phyloP scores from a whole-genome alignment of 345 rosid species.

The Melaleuca alternifolia region DNA sequence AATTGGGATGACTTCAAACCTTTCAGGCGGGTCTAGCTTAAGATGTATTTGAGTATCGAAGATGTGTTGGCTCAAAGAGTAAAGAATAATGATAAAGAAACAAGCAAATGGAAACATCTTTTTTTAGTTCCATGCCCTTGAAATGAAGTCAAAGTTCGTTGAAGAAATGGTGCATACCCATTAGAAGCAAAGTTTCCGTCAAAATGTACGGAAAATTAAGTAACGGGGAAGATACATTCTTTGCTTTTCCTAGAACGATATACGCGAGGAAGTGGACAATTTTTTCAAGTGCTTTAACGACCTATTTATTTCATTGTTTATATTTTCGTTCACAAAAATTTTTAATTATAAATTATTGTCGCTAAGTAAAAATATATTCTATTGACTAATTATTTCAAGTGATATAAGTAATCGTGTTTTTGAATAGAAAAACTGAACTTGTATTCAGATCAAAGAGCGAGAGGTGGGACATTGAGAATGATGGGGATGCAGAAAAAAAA shows the following conservation, averaged over 20 bases:
- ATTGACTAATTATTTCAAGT: background rate
- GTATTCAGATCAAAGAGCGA: too few relatives aligned
- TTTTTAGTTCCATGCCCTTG: background rate
- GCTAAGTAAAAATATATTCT: fast-evolving
- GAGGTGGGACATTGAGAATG: too few relatives aligned
- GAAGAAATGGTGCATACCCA: background rate
- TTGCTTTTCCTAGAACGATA: too few relatives aligned
- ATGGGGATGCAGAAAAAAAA: too few relatives aligned
- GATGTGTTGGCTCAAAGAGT: background rate
- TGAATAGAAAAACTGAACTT: background rate
- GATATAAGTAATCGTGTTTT: fast-evolving
- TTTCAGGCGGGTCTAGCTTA: background rate
- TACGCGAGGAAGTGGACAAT: too few relatives aligned
- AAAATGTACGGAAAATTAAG: background rate
- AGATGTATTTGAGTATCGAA: background rate
- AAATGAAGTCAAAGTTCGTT: background rate
- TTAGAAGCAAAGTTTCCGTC: background rate
- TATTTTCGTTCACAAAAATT: background rate
- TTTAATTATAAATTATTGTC: fast-evolving
- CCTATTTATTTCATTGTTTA: fast-evolving
- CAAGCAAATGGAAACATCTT: background rate
- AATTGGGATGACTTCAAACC: background rate
- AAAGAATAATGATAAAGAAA: background rate
- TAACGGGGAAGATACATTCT: too few relatives aligned
- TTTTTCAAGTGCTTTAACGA: too few relatives aligned